Evolutionary conservation across 176 grass and related monocot species (phyloP).

Genomic region (Raddia guianensis): DNA sequence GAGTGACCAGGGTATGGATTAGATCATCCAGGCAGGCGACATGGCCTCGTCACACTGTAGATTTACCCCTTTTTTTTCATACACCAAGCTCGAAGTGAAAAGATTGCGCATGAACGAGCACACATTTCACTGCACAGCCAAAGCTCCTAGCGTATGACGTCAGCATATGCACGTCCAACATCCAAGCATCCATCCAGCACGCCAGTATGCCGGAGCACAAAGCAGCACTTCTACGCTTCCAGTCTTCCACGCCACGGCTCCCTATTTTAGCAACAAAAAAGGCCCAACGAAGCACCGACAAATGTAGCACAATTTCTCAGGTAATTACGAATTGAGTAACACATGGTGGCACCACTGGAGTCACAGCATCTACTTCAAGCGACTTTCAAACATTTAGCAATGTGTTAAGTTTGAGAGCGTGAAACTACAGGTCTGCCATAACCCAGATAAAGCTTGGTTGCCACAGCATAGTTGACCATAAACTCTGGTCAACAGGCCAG

Average conservation of each 20-base stretch:
- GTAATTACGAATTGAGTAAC: conserved; percentile 1
- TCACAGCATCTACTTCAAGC: background rate
- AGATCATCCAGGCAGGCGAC: background rate
- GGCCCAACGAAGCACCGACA: background rate
- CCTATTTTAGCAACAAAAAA: background rate
- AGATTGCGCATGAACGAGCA: background rate
- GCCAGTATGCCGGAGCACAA: background rate
- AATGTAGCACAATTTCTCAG: background rate
- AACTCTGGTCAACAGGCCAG: background rate
- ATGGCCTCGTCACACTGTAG: background rate
- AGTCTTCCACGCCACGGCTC: background rate
- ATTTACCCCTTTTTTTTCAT: background rate
- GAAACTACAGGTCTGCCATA: background rate
- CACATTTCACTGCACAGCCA: background rate
- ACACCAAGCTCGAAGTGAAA: background rate
- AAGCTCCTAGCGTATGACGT: background rate
- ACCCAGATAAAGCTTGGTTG: conserved; percentile 14
- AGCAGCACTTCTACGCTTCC: background rate
- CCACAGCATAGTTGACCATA: conserved; percentile 25
- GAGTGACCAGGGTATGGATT: background rate
- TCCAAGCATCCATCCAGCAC: background rate
- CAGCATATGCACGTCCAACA: background rate
- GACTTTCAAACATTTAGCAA: background rate
- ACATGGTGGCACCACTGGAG: background rate
- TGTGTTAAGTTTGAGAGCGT: conserved; percentile 13